Base-by-base conservation (phyloP, 225 moss, liverwort and hornwort genomes). In the Anthoceros angustus region DNA sequence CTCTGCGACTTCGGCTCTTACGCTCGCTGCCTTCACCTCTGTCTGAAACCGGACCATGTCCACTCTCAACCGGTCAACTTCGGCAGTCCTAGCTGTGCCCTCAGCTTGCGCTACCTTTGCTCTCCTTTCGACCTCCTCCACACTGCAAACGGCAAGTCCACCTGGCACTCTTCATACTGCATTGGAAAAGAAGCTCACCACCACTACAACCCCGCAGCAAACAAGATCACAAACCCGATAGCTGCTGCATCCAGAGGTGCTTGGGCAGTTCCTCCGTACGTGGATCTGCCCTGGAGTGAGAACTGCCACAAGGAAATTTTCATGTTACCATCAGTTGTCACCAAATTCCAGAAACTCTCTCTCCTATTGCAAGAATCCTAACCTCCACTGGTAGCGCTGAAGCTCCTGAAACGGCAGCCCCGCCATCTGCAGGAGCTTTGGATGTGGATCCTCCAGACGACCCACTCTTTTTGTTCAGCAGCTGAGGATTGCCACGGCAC, bases 1-100 rank as follows among this genome's bases (percentile, higher is more conserved):
- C 66, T 98, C 91, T 66, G 88, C 78, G 61, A 71, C 74, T 40
- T 79, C 75, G 46, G 85, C 80, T 69, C 80, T 80, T 6, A 62
- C 15, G 15, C 73, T 69, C 20, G 23, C 75, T 62, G 72, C 73
- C 75, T 79, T 84, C 12, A 80, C 41, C 69, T 87, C 82, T 64
- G 72, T 67, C 74, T 80, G 79, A 63, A 84, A 70, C 46, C 49
- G 67, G 63, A 72, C 66, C 60, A 87, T 32, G 40, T 78, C 70
- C 64, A 68, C 64, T 66, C 74, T 70, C 69, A 84, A 63, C 74
- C 78, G 76, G 67, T 74, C 80, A 20, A 80, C 69, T 64, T 74
- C 76, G 67, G 61, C 62, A 26, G 72, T 70, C 20, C 63, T 46
- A 11, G 23, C 45, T 48, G 6, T 67, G 24, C 46, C 18, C 63